These are phyloP conservation scores for Triticum urartu DNA, from an alignment of 176 grass and related monocot genomes.

Conservation along the genomic window DNA sequence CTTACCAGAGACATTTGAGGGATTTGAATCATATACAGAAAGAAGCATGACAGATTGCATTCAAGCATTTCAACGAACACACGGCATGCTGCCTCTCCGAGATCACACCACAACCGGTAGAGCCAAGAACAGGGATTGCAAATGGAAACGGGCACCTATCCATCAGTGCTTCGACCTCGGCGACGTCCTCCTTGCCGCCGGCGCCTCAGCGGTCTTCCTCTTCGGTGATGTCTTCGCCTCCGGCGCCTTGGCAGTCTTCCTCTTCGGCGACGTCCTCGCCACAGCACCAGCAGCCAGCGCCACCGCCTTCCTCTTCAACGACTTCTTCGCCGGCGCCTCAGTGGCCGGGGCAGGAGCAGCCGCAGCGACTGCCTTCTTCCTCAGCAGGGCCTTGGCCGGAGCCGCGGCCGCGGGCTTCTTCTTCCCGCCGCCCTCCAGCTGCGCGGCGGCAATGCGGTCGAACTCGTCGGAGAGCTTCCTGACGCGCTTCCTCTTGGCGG, in stretches of 20 bases:
- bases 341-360: neutral
- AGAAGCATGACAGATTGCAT: neutral
- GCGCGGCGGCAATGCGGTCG: slow-evolving; percentile 52
- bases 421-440: neutral
- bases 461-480: slow-evolving; percentile 68
- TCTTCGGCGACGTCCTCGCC: slow-evolving; percentile 33
- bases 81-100: neutral
- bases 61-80: neutral
- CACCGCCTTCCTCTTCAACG: neutral
- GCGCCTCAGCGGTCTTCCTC: neutral
- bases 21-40: neutral
- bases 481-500: slow-evolving; percentile 56
- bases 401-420: slow-evolving; percentile 18
- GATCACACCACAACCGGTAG: neutral
- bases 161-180: slow-evolving; percentile 15
- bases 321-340: slow-evolving; percentile 19
- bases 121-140: neutral
- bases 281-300: neutral
- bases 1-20: neutral
- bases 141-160: neutral
- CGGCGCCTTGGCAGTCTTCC: too few relatives aligned
- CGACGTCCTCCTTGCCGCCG: neutral
- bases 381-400: slow-evolving; percentile 39
- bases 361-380: slow-evolving; percentile 10
- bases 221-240: slow-evolving; percentile 34